Evolutionary conservation across 805 yeast species (phyloP).

Genomic region (Sporopachydermia quercuum): DNA sequence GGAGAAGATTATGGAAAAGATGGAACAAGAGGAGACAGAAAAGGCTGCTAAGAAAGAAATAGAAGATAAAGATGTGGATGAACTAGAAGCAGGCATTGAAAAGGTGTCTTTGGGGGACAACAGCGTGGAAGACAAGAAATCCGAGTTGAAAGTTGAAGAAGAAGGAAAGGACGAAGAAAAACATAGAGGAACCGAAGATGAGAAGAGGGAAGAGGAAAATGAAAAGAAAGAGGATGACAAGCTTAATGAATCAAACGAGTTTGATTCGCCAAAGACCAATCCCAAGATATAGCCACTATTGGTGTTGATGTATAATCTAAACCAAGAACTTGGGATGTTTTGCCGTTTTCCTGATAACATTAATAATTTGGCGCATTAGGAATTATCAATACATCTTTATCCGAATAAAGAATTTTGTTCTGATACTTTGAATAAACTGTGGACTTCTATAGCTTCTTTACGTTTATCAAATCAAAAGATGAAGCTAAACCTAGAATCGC

Average conservation of each 20-base stretch:
- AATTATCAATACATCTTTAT: no score
- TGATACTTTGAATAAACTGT: no score
- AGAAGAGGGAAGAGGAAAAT: background rate
- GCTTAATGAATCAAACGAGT: background rate
- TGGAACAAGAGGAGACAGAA: background rate
- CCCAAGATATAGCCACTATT: background rate
- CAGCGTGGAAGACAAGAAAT: background rate
- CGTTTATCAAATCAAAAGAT: no score
- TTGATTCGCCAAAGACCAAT: background rate
- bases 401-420: no score
- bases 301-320: background rate
- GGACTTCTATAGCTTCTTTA: no score
- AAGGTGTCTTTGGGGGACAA: no score
- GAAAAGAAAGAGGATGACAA: background rate
- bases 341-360: no score
- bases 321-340: background rate
- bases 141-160: conserved; percentile 1
- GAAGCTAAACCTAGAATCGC: no score
- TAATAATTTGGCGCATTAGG: no score
- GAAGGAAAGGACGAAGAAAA: background rate
- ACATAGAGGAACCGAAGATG: background rate
- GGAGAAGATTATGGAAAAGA: background rate
- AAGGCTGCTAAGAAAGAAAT: background rate
- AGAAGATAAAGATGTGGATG: background rate
- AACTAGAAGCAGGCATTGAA: no score